Base-by-base conservation (phyloP, 345 rosid genomes). In the Durio zibethinus region DNA sequence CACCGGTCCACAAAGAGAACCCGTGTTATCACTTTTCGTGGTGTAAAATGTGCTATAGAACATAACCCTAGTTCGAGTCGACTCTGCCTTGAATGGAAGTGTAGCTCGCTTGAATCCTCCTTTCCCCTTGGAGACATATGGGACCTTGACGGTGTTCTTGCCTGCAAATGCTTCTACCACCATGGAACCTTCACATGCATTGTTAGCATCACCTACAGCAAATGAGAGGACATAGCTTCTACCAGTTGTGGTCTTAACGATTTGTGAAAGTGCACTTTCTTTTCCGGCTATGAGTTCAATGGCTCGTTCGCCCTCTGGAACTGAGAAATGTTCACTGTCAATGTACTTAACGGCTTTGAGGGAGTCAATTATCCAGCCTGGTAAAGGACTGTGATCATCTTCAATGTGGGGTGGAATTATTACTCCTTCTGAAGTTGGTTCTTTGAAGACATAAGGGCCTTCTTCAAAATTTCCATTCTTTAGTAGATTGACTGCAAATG, bases 291-390 rank as follows among this genome's bases (percentile, higher is more conserved):
- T 78, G 2, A 93, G 94, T 79, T 93, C 94, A 11, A 91, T 75
- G 0, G 93, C 97, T 70, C 86, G 74, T 65, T 78, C 83, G 56
- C 97, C 93, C 11, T 78, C 60, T 0, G 97, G 94, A 63, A 91
- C 90, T 4, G 79, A 20, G 65, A 86, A 90, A 73, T 93, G 97
- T 0, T 81, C 85, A 0, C 78, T 80, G 82, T 93, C 93, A 0
- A 93, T 82, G 79, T 89, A 90, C 78, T 90, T 91, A 0, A 89
- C 91, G 25, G 94, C 97, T 75, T 91, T 93, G 27, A 91, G 97
- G 42, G 98, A 91, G 74, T 91, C 97, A 12, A 89, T 72, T 11
- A 88, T 89, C 97, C 98, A 93, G n/a, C 97, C 93, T 2, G 91
- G 92, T 53, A 91, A 74, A 1, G 98, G 90, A 67, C 88, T 80